Base-by-base conservation (phyloP, 768 basidiomycete species). In the Lactarius quietus region DNA sequence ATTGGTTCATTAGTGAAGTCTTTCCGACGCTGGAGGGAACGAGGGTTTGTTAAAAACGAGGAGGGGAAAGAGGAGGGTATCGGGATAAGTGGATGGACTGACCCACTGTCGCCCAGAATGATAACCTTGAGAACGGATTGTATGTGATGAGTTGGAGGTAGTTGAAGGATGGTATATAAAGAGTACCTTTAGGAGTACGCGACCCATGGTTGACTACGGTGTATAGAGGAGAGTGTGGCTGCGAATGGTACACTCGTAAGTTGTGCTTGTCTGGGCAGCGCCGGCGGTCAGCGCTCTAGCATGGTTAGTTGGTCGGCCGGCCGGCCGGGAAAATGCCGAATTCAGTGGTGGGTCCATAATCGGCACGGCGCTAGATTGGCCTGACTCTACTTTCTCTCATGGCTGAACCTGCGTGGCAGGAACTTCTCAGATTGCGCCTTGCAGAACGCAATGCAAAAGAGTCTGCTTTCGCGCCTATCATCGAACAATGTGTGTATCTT, bases 1-100 rank as follows among this genome's bases (percentile, higher is more conserved):
- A 98, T 80, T 99, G 97, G 82, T 98, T 98, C 97, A 99, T 99
- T 72, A 99, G 89, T 33, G 96, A 98, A 48, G 97, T 98, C 89
- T 98, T 98, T 51, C 95, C 96, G 76, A 98, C 96, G 64, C 95
- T 95, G 72, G 20, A 65, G 36, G 20, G 39, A 39, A 28, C 39
- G 56, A 43, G 35, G 68, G 64, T 67, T 68, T 51, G 61, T 63
- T 51, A 43, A 71, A 60, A 43, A 57, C 59, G 18, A 36, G 53
- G 64, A 35, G 15, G 55, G 70, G 52, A 36, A n/a, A 35, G 18
- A 28, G 17, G 62, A 54, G 26, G 2, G 45, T 6, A 26, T 51
- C 26, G 61, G 51, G 59, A 23, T 59, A 33, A 15, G 51, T 15
- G 54, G 36, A 38, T 70, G 71, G 60, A 83, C 92, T 68, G 74